Conservation (phyloP, 1,284 basidiomycete species). For the Rhodotorula glutinis region DNA sequence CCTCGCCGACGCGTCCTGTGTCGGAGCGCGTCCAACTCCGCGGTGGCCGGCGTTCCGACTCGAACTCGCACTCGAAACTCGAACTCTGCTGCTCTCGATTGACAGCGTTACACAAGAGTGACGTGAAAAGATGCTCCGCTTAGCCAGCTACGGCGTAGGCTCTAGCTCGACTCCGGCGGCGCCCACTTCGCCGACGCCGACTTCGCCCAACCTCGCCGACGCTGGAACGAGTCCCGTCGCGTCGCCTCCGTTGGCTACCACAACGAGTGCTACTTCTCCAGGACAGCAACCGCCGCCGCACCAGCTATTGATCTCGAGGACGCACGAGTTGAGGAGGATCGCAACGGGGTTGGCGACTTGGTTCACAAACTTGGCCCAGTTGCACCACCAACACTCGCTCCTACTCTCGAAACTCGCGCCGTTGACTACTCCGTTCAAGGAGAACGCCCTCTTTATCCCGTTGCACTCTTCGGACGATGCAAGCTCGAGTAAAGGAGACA, state of each 20-base stretch:
- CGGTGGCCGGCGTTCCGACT: too few relatives aligned
- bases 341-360: neutral
- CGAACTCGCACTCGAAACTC: too few relatives aligned
- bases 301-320: neutral
- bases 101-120: too few relatives aligned
- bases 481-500: neutral
- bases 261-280: too few relatives aligned
- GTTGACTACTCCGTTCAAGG: constrained; percentile 29
- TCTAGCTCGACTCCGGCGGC: neutral
- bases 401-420: constrained; percentile 21
- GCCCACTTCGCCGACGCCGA: neutral
- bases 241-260: too few relatives aligned
- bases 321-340: neutral
- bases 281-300: neutral
- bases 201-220: neutral
- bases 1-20: too few relatives aligned
- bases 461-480: too few relatives aligned
- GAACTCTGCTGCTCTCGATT: too few relatives aligned
- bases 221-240: neutral
- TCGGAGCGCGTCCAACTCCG: too few relatives aligned
- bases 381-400: constrained; percentile 26
- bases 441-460: constrained; percentile 32
- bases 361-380: constrained; percentile 12
- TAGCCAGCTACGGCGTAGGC: constrained; percentile 2
- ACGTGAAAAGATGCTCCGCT: too few relatives aligned